These are phyloP conservation scores for Histomonas meleagridis DNA, from an alignment of 208 protist species.

Conservation along the genomic window DNA sequence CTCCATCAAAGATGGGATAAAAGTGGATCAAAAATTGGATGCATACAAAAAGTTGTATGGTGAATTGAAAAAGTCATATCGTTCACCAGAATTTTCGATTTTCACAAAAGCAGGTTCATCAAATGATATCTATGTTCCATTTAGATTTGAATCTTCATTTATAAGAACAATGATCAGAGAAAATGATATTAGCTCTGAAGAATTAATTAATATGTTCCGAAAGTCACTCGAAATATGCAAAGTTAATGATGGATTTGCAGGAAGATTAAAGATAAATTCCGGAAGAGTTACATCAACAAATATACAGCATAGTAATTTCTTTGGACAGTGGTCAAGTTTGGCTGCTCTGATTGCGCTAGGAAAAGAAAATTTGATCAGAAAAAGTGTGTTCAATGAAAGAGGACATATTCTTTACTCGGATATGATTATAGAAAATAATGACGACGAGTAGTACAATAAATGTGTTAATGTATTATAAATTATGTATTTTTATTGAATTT, in stretches of 20 bases:
- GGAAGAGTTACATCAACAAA: background rate
- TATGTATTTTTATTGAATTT: too few relatives aligned
- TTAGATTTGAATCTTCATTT: background rate
- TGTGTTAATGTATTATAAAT: too few relatives aligned
- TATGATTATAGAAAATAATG: background rate
- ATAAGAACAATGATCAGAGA: background rate
- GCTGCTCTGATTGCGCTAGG: background rate
- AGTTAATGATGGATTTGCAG: background rate
- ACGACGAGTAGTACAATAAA: background rate
- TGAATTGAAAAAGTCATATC: too few relatives aligned
- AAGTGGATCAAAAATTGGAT: too few relatives aligned
- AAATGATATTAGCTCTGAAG: background rate
- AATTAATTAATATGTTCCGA: background rate
- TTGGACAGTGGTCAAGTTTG: background rate
- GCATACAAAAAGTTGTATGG: too few relatives aligned
- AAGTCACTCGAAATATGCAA: background rate
- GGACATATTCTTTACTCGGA: background rate
- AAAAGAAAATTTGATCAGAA: background rate
- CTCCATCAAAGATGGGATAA: too few relatives aligned
- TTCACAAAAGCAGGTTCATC: too few relatives aligned
- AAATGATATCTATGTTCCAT: background rate
- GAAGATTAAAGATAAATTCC: background rate
- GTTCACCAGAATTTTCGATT: too few relatives aligned
- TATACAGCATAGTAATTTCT: background rate
- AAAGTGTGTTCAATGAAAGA: background rate